These are phyloP conservation scores for Phaeolepiota aurea DNA, from an alignment of 768 basidiomycete genomes.

Conservation along the genomic window DNA sequence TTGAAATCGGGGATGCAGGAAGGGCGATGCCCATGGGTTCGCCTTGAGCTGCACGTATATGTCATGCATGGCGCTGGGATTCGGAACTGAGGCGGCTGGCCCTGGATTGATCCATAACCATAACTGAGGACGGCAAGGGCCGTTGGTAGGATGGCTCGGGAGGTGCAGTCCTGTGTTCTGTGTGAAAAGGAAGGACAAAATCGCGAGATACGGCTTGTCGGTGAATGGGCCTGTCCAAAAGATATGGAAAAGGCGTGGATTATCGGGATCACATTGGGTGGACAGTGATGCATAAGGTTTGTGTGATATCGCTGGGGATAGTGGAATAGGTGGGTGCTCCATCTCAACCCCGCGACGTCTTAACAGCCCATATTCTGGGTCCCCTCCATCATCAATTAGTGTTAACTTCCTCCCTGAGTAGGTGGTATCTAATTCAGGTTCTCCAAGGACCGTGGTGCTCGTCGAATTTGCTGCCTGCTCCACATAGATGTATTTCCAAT, in stretches of 20 bases:
- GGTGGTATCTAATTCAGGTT: slow-evolving; percentile 30
- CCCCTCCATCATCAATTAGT: slow-evolving; percentile 16
- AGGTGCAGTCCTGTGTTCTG: slow-evolving; percentile 86
- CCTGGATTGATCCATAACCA: slow-evolving; percentile 99
- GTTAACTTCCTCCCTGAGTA: slow-evolving; percentile 4
- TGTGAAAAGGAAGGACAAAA: slow-evolving; percentile 92
- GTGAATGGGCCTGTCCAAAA: slow-evolving; percentile 99
- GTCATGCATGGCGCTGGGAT: slow-evolving; percentile 69
- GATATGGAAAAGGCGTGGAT: slow-evolving; percentile 92
- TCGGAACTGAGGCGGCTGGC: slow-evolving; percentile 86
- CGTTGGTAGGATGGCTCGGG: slow-evolving; percentile 36
- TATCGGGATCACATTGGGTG: slow-evolving; percentile 72
- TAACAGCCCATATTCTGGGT: slow-evolving; percentile 45
- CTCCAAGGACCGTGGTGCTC: slow-evolving; percentile 12
- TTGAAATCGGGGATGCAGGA: slow-evolving; percentile 87
- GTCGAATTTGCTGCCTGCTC: slow-evolving; percentile 39
- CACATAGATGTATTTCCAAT: slow-evolving; percentile 85
- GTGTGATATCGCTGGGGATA: slow-evolving; percentile 44
- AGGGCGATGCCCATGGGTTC: slow-evolving; percentile 93
- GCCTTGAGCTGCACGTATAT: slow-evolving; percentile 77
- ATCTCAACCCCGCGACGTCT: slow-evolving; percentile 56
- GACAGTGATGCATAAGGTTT: slow-evolving; percentile 48
- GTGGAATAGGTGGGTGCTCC: slow-evolving; percentile 43
- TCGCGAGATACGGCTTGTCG: slow-evolving; percentile 94
- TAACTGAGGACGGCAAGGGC: slow-evolving; percentile 79